Evolutionary conservation across 2,329 filamentous ascomycete species (phyloP).

Genomic region (Ophiocordyceps camponoti-leonardi): DNA sequence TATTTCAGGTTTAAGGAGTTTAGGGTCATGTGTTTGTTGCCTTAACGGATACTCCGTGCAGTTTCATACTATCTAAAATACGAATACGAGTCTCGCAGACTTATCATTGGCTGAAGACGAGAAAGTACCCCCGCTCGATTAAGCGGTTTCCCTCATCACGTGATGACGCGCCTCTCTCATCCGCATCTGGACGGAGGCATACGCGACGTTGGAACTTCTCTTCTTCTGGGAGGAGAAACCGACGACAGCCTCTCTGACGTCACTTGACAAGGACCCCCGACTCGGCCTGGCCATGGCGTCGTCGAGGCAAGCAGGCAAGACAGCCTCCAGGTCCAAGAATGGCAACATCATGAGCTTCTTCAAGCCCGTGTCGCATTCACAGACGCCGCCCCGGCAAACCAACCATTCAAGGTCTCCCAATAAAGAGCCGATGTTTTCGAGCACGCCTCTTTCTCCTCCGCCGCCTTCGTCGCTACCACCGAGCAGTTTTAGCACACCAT

Average conservation of each 20-base stretch:
- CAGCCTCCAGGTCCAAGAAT: constrained; percentile 2
- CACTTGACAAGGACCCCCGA: neutral
- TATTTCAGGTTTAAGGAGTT: too few relatives aligned
- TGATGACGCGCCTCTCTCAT: neutral
- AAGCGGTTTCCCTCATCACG: neutral
- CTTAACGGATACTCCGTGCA: too few relatives aligned
- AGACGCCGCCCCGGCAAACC: constrained; percentile 2
- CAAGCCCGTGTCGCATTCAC: constrained; percentile 10
- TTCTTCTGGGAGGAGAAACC: neutral
- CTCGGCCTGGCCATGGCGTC: constrained; percentile 6
- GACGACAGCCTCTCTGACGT: neutral
- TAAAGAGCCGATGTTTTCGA: constrained; percentile 2
- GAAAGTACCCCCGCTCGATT: neutral
- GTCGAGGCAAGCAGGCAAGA: constrained; percentile 7
- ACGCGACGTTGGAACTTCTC: neutral
- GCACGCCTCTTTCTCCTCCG: constrained; percentile 8
- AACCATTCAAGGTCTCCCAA: neutral
- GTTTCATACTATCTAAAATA: too few relatives aligned
- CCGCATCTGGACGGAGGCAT: neutral
- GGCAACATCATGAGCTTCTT: constrained; percentile 22
- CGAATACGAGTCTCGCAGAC: neutral
- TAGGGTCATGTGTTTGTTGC: too few relatives aligned
- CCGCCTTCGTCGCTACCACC: constrained; percentile 8
- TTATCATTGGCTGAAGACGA: neutral
- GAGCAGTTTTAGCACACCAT: constrained; percentile 4